These are phyloP conservation scores for Larix sibirica DNA, from an alignment of 83 land plant genomes.

Conservation along the genomic window DNA sequence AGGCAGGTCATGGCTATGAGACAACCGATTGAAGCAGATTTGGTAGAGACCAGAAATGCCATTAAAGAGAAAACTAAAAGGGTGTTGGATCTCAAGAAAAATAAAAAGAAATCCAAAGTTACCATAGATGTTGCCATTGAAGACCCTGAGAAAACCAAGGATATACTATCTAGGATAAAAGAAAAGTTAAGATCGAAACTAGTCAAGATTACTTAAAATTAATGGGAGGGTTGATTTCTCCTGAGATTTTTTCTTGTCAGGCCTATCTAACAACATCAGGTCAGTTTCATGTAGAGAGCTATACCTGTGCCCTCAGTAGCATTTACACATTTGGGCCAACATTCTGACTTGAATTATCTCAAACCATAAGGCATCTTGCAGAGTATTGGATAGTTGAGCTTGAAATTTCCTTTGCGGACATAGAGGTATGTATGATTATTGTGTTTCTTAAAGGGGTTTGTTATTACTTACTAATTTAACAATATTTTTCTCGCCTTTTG, in stretches of 20 bases:
- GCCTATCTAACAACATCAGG: conserved; percentile 64
- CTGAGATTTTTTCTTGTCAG: conserved; percentile 54
- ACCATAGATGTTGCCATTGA: conserved; percentile 39
- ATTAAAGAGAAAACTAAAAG: conserved; percentile 48
- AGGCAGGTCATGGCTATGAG: conserved; percentile 14
- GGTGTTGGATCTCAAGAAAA: conserved; percentile 67
- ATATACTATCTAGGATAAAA: conserved; percentile 48
- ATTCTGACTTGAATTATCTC: conserved; percentile 59
- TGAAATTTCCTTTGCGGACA: conserved; percentile 81
- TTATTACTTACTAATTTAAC: too few relatives aligned
- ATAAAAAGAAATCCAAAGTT: conserved; percentile 58
- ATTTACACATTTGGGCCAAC: conserved; percentile 90
- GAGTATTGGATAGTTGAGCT: conserved; percentile 84
- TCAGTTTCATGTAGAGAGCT: conserved; percentile 81
- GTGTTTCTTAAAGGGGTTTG: too few relatives aligned
- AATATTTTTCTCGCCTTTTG: too few relatives aligned
- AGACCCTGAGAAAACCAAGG: conserved; percentile 63
- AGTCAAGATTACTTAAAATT: conserved; percentile 19
- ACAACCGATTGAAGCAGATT: conserved; percentile 29
- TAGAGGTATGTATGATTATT: conserved; percentile 50
- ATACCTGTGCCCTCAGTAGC: conserved; percentile 77
- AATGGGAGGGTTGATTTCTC: conserved; percentile 38
- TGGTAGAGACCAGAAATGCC: conserved; percentile 45
- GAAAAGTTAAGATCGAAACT: conserved; percentile 30
- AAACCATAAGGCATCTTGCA: conserved; percentile 42